A percentile compares a stretch with the other conserved stretches of the same genome.
Evolutionary conservation across 495 filamentous ascomycete genomes (phyloP).

Genomic region (Poronia punctata): DNA sequence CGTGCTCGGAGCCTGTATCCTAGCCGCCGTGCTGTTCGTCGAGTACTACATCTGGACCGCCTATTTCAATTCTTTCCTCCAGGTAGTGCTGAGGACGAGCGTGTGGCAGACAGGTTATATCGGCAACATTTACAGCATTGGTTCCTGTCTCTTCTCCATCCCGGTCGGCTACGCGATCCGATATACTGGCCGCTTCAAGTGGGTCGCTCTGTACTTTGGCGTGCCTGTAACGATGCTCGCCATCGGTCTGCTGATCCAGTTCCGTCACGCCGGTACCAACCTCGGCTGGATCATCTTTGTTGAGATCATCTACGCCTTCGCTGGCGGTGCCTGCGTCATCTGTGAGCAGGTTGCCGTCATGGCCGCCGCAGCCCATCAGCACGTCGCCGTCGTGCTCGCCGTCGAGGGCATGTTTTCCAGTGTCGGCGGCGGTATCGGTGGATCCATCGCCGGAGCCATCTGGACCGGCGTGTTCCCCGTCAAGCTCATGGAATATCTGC

Average conservation of each 20-base stretch:
- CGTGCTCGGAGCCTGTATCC: slow-evolving; percentile 50
- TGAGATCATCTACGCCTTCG: slow-evolving; percentile 72
- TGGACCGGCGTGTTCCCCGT: slow-evolving; percentile 56
- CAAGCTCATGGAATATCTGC: slow-evolving; percentile 49
- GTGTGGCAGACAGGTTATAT: slow-evolving; percentile 46
- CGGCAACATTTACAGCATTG: slow-evolving; percentile 42
- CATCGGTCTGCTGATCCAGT: slow-evolving; percentile 68
- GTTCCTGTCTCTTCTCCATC: slow-evolving; percentile 46
- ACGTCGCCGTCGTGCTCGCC: slow-evolving; percentile 60
- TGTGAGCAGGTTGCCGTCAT: slow-evolving; percentile 61
- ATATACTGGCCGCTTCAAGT: slow-evolving; percentile 52
- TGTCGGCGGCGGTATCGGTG: slow-evolving; percentile 61
- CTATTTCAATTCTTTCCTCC: slow-evolving; percentile 54
- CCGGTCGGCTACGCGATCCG: slow-evolving; percentile 51
- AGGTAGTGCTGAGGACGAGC: slow-evolving; percentile 50
- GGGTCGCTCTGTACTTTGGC: slow-evolving; percentile 43
- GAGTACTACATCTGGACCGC: slow-evolving; percentile 54
- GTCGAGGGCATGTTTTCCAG: slow-evolving; percentile 53
- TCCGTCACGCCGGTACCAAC: slow-evolving; percentile 47
- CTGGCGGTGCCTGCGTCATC: slow-evolving; percentile 53
- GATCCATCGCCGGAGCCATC: slow-evolving; percentile 55
- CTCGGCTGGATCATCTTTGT: slow-evolving; percentile 69
- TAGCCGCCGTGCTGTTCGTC: slow-evolving; percentile 48
- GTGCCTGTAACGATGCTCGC: slow-evolving; percentile 58
- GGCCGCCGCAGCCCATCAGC: slow-evolving; percentile 56